Evolutionary conservation across 2,329 filamentous ascomycete species (phyloP), one percentile per base, ranked within the genome.

Genomic region (Eurotiales sp.): DNA sequence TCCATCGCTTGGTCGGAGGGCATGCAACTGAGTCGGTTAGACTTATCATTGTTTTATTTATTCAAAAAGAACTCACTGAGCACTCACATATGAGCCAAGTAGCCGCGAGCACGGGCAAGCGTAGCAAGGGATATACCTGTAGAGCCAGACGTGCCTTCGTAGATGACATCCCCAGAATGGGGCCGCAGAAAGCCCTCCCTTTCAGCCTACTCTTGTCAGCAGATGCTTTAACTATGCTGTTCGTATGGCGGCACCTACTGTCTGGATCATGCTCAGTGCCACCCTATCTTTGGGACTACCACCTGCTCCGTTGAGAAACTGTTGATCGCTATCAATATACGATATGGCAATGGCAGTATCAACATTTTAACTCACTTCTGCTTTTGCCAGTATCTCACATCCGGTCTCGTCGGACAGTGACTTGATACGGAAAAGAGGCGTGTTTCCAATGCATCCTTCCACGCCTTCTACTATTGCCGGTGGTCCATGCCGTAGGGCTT

Each of bases 251-350:
- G 27, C 46, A 15, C 58, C 52, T 69, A 79, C 78, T 65, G 77
- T 76, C 52, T 83, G 74, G 66, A 99, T 95, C 77, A 97, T 95
- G 71, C 82, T 87, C 32, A 97, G 79, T 1, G 93, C 93, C 12
- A 99, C 93, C 48, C 93, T 83, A 71, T 99, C 93, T 71, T 99
- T 99, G 36, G 93, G 91, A 60, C 88, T 93, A 61, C 89, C 88
- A 14, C 93, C 93, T 3, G 91, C 92, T 45, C 91, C 93, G 72
- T 99, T 97, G 50, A 99, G 80, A 65, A 95, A 95, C 79, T 80
- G 57, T 7, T n/a, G 39, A 39, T 14, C 11, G 25, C 5, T 44
- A 50, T 62, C 41, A 63, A 56, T n/a, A n/a, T n/a, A n/a, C n/a
- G n/a, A n/a, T n/a, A n/a, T n/a, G n/a, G n/a, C n/a, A 52, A 17